Evolutionary conservation across 2,329 filamentous ascomycete genomes (phyloP).

Genomic region (Calonectria crousiana): DNA sequence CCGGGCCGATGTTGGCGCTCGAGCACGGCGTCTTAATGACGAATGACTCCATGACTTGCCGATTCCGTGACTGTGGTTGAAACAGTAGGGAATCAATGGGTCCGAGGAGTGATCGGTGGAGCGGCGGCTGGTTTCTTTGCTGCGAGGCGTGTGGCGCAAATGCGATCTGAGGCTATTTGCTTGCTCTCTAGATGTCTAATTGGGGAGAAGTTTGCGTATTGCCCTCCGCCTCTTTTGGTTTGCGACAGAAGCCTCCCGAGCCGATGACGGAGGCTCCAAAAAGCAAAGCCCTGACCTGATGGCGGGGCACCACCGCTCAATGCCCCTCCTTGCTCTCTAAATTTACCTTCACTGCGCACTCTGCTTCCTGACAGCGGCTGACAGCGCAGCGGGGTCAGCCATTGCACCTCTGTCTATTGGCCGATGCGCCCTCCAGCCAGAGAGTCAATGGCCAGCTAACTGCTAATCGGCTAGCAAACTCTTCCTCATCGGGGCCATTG

Average conservation of each 20-base stretch:
- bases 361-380: neutral
- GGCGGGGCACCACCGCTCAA: constrained; percentile 6
- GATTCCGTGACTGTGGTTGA: constrained; percentile 62
- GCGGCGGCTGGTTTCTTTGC: neutral
- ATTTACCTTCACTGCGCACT: neutral
- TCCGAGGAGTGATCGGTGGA: neutral
- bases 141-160: constrained; percentile 33
- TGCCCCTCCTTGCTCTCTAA: constrained; percentile 11
- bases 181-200: constrained; percentile 1
- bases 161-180: constrained; percentile 30
- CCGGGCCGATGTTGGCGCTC: constrained; percentile 96
- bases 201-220: constrained; percentile 18
- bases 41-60: constrained; percentile 68
- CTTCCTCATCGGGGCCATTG: neutral
- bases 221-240: constrained; percentile 9
- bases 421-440: neutral
- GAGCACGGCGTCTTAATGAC: constrained; percentile 89
- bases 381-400: constrained; percentile 4
- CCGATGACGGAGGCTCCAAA: constrained; percentile 30
- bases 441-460: neutral
- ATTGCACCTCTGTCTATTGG: neutral
- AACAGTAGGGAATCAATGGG: constrained; percentile 37
- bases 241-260: neutral
- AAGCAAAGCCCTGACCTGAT: constrained; percentile 12
- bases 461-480: neutral